phyloP scores from a whole-genome alignment of 2,329 filamentous ascomycete genomes.

The Rachicladosporium sp. region DNA sequence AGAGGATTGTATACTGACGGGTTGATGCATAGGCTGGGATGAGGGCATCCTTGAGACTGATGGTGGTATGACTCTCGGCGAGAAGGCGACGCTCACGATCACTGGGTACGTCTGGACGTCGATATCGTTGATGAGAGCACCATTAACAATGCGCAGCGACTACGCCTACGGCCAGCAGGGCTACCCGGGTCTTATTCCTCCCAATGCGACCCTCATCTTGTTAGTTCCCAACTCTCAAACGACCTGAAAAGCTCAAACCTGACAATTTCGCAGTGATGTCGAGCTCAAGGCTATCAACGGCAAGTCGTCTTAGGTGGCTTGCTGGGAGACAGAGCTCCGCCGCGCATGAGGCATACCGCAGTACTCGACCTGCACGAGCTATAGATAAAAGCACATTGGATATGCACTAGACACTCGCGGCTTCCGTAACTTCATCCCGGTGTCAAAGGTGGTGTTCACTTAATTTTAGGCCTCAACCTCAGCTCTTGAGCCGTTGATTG shows the following conservation, averaged over 20 bases:
- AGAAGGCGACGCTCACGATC: slow-evolving; percentile 79
- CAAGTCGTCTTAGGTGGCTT: slow-evolving; percentile 27
- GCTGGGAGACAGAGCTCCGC: too few relatives aligned
- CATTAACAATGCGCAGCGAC: slow-evolving; percentile 34
- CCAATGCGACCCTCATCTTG: slow-evolving; percentile 69
- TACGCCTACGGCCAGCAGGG: slow-evolving; percentile 55
- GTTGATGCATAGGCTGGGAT: slow-evolving; percentile 32
- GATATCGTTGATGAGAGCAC: not conserved
- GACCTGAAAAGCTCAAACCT: slow-evolving; percentile 3
- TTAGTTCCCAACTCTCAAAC: slow-evolving; percentile 38
- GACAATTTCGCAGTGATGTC: slow-evolving; percentile 44
- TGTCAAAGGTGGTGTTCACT: too few relatives aligned
- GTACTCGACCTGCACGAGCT: too few relatives aligned
- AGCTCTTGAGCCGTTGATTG: too few relatives aligned
- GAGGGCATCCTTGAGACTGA: slow-evolving; percentile 52
- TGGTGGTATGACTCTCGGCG: slow-evolving; percentile 70
- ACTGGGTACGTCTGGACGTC: slow-evolving; percentile 45
- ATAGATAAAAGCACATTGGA: too few relatives aligned
- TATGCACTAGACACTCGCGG: too few relatives aligned
- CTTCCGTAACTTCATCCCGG: too few relatives aligned
- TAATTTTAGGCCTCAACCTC: too few relatives aligned
- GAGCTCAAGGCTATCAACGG: slow-evolving; percentile 53
- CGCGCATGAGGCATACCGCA: too few relatives aligned
- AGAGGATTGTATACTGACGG: slow-evolving; percentile 1
- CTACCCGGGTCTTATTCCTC: slow-evolving; percentile 66